Conservation (phyloP, 225 moss, liverwort and hornwort species). For the Straminergon stramineum region DNA sequence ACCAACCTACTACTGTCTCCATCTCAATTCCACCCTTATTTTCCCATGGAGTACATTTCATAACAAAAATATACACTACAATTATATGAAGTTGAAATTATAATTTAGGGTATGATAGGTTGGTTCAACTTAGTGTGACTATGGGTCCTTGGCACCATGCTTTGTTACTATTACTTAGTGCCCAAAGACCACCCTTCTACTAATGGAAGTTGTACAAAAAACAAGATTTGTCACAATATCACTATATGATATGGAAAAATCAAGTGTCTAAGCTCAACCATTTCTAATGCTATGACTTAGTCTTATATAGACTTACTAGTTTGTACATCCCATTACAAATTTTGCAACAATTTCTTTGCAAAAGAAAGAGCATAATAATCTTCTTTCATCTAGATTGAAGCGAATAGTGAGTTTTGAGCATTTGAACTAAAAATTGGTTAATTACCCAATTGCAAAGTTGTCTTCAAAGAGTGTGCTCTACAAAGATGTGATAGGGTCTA, state of each 20-base stretch:
- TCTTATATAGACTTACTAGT: neutral
- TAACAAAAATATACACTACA: neutral
- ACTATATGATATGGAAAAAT: neutral
- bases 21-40: neutral
- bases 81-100: fast-evolving
- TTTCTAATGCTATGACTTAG: neutral
- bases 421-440: neutral
- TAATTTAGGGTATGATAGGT: neutral
- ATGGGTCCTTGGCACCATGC: neutral
- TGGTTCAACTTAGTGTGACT: neutral
- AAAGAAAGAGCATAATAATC: neutral
- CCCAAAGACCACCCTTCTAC: neutral
- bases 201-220: neutral
- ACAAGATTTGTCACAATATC: neutral
- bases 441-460: neutral
- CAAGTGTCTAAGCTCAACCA: neutral
- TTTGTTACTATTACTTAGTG: fast-evolving
- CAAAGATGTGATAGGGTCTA: fast-evolving
- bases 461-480: neutral
- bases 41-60: fast-evolving
- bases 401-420: neutral
- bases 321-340: neutral
- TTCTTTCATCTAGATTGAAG: neutral
- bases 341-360: neutral
- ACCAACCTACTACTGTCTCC: fast-evolving